Evolutionary conservation across 495 filamentous ascomycete species (phyloP), one percentile per base, ranked within the genome.

Genomic region (Penicillium coprophilum): DNA sequence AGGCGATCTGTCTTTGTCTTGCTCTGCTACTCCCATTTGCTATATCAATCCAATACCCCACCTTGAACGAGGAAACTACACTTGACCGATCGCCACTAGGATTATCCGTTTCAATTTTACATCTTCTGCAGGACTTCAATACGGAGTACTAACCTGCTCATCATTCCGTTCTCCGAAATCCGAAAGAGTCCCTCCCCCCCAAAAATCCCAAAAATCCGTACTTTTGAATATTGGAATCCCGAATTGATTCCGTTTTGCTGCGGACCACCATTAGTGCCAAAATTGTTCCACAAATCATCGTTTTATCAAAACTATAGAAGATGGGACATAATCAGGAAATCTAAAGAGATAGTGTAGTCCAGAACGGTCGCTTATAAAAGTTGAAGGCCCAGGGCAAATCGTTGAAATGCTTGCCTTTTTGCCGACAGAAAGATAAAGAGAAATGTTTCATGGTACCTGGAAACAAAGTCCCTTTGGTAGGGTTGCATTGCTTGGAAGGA

Each of bases 21-120:
- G 13, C 6, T 40, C 38, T 17, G 7, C 17, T 15, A 2, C n/a
- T 40, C 15, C 34, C 34, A 15, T 15, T 36, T 15, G 12, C 15
- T 36, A n/a, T 36, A 36, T 5, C 15, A 27, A 27, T 27, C 24
- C 24, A n/a, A n/a, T n/a, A 51, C 44, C 36, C 56, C 43, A 59
- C 50, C 32, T 8, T 30, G 44, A 45, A 27, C 21, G n/a, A 6
- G 47, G n/a, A n/a, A n/a, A n/a, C n/a, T 53, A 46, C 61, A 63
- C 56, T 47, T 48, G 45, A 55, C 47, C 64, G 71, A 74, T 74
- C 71, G 66, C 67, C 70, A 63, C 70, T 67, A 75, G 70, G 67
- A 71, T 72, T 69, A 66, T 63, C 39, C 67, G 50, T 55, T n/a
- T n/a, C n/a, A n/a, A n/a, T n/a, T n/a, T n/a, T n/a, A n/a, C n/a